Evolutionary conservation across 1,284 basidiomycete species (phyloP).

Genomic region (Sutorius eximius): DNA sequence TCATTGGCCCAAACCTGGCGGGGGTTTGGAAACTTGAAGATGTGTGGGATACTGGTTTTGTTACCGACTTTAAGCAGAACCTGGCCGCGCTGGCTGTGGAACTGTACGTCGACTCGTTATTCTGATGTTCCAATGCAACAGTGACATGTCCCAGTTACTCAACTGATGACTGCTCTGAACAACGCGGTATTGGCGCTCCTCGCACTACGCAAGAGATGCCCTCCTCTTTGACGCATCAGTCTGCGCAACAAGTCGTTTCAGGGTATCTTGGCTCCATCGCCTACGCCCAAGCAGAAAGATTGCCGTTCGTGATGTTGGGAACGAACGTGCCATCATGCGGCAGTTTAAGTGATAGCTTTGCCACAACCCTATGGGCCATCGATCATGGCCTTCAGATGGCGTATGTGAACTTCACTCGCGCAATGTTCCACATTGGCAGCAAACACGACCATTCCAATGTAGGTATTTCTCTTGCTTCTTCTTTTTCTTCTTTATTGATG

Average conservation of each 20-base stretch:
- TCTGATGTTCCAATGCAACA: not conserved
- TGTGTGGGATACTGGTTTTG: not conserved
- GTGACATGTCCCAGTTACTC: not conserved
- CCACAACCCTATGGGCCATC: slow-evolving; percentile 68
- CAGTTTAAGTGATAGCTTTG: slow-evolving; percentile 69
- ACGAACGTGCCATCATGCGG: not conserved
- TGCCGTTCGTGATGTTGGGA: not conserved
- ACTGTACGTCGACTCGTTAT: not conserved
- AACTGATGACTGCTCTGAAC: not conserved
- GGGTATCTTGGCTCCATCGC: not conserved
- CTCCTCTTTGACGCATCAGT: not conserved
- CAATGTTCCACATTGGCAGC: slow-evolving; percentile 47
- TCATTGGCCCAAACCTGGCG: not conserved
- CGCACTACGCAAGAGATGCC: not conserved
- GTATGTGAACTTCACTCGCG: slow-evolving; percentile 26
- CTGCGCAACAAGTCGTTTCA: not conserved
- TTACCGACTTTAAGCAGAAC: not conserved
- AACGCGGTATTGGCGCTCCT: not conserved
- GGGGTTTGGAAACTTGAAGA: not conserved
- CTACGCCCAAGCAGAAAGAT: not conserved
- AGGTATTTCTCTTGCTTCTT: slow-evolving; percentile 23
- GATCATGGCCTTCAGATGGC: slow-evolving; percentile 68
- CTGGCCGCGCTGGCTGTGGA: not conserved
- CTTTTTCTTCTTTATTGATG: not conserved
- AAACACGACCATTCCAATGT: slow-evolving; percentile 69